Percentiles rank a stretch among this genome's conserved stretches.
These are phyloP conservation scores for Aspergillus hortae DNA, from an alignment of 2,329 filamentous ascomycete genomes.

Conservation along the genomic window DNA sequence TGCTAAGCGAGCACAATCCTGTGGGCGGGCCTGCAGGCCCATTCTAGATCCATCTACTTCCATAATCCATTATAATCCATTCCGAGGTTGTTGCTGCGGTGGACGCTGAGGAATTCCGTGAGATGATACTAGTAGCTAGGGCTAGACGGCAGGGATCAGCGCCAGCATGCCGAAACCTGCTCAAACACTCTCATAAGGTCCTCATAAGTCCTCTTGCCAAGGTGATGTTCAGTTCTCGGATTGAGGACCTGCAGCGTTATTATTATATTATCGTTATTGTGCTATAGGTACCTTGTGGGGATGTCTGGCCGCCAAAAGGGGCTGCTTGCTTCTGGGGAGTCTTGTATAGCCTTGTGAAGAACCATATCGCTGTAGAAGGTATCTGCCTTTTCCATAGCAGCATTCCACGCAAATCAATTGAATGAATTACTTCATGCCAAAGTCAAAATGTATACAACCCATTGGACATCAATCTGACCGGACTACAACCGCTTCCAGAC, in stretches of 20 bases:
- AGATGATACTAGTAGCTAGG: background rate
- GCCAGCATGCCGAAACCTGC: conserved; percentile 16
- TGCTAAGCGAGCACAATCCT: too few relatives aligned
- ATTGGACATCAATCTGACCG: too few relatives aligned
- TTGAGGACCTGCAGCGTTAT: conserved; percentile 5
- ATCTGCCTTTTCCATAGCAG: too few relatives aligned
- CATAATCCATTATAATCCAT: background rate
- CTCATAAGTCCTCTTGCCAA: conserved; percentile 19
- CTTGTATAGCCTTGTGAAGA: background rate
- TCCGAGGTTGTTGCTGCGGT: background rate
- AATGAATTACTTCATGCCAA: too few relatives aligned
- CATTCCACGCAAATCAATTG: too few relatives aligned
- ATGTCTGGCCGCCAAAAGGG: background rate
- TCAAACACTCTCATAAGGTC: conserved; percentile 31
- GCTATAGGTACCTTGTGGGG: conserved; percentile 8
- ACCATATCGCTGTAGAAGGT: too few relatives aligned
- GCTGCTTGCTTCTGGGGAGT: background rate
- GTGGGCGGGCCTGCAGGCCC: too few relatives aligned
- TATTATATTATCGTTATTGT: background rate
- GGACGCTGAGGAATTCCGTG: background rate
- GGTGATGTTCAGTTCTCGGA: background rate
- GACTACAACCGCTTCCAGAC: too few relatives aligned
- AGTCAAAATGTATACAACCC: too few relatives aligned
- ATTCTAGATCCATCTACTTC: background rate
- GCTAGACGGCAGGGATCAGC: conserved; percentile 9